A percentile compares a stretch with the other conserved stretches of the same genome.
phyloP scores from a whole-genome alignment of 2,329 filamentous ascomycete species.

The Dothideomycetes sp. region DNA sequence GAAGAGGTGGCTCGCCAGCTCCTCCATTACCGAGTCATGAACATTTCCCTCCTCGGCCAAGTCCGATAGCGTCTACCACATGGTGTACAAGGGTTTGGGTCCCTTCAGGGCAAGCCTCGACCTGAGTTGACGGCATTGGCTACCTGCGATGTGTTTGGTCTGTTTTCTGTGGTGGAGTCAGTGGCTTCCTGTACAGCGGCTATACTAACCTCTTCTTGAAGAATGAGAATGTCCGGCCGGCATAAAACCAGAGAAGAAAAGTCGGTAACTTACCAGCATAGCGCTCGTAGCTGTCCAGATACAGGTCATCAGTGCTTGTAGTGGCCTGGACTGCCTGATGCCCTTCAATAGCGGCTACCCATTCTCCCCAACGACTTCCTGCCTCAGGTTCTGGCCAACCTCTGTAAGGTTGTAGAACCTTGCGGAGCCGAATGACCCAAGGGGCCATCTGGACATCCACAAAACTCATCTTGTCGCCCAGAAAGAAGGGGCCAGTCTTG shows the following conservation, averaged over 20 bases:
- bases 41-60: too few relatives aligned
- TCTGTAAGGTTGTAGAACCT: slow-evolving; percentile 55
- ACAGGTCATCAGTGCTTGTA: slow-evolving; percentile 56
- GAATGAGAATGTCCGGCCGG: too few relatives aligned
- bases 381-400: slow-evolving; percentile 57
- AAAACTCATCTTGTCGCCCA: slow-evolving; percentile 47
- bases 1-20: too few relatives aligned
- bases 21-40: too few relatives aligned
- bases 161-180: slow-evolving; percentile 42
- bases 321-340: slow-evolving; percentile 57
- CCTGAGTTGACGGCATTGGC: slow-evolving; percentile 51
- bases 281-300: slow-evolving; percentile 58
- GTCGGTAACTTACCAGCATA: slow-evolving; percentile 42
- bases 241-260: slow-evolving; percentile 8
- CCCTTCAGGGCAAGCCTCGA: slow-evolving; percentile 43
- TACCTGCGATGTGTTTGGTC: slow-evolving; percentile 40
- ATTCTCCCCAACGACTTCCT: slow-evolving; percentile 56
- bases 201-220: slow-evolving; percentile 11
- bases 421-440: slow-evolving; percentile 61
- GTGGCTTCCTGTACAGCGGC: too few relatives aligned
- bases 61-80: too few relatives aligned
- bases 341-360: slow-evolving; percentile 60
- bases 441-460: slow-evolving; percentile 68
- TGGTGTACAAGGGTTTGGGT: too few relatives aligned
- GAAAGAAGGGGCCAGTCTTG: slow-evolving; percentile 59